Evolutionary conservation across 257 asterid species (phyloP).

Genomic region (Solanum lignicaule): DNA sequence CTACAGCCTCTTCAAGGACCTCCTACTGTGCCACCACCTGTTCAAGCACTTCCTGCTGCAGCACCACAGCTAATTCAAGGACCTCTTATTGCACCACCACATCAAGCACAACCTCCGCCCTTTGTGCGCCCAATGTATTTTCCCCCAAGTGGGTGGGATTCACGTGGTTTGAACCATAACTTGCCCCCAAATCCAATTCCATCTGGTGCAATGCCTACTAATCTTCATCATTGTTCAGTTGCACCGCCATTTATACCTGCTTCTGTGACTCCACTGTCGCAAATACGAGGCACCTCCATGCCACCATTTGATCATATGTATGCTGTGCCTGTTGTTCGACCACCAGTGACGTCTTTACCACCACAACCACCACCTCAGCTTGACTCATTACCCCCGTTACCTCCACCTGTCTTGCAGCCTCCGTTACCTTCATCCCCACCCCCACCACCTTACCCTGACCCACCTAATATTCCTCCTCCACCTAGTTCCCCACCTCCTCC

Average conservation of each 20-base stretch:
- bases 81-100: constrained; percentile 45
- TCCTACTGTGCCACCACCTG: constrained; percentile 26
- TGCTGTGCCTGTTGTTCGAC: constrained; percentile 47
- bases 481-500: constrained; percentile 50
- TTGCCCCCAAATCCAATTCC: constrained; percentile 31
- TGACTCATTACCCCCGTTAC: constrained; percentile 11
- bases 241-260: constrained; percentile 71
- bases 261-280: constrained; percentile 68
- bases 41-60: constrained; percentile 16
- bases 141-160: constrained; percentile 69
- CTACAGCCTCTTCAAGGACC: constrained; percentile 48
- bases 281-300: constrained; percentile 47
- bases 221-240: constrained; percentile 37
- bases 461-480: constrained; percentile 59
- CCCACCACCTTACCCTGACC: constrained; percentile 48
- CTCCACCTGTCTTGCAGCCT: constrained; percentile 37
- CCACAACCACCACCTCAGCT: constrained; percentile 10
- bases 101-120: constrained; percentile 42
- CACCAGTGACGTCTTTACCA: constrained; percentile 39
- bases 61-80: constrained; percentile 51
- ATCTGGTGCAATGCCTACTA: constrained; percentile 32
- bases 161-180: constrained; percentile 48
- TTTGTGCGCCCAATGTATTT: constrained; percentile 48
- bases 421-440: constrained; percentile 39
- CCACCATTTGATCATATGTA: constrained; percentile 57